A percentile compares a stretch with the other conserved stretches of the same genome.
phyloP scores from a whole-genome alignment of 768 basidiomycete genomes.

The Fomitopsis serialis region DNA sequence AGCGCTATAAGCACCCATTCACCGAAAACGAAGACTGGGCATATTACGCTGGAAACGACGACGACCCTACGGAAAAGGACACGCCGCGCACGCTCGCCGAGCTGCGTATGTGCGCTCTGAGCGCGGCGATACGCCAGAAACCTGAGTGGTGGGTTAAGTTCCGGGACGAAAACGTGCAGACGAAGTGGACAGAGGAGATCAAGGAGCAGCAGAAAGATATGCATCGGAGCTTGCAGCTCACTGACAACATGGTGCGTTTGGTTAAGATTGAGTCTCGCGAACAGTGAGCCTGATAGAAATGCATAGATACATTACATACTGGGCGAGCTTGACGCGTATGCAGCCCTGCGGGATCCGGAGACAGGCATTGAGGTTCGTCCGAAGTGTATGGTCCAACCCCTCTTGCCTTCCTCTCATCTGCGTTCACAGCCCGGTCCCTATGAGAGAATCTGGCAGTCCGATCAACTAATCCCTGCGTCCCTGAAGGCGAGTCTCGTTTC shows the following conservation, averaged over 20 bases:
- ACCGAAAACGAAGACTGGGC: not conserved
- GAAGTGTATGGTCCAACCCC: too few relatives aligned
- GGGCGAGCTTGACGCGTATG: slow-evolving; percentile 5
- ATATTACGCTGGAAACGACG: too few relatives aligned
- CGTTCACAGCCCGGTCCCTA: not conserved
- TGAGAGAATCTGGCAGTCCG: not conserved
- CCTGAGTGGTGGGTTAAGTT: slow-evolving; percentile 15
- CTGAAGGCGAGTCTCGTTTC: not conserved
- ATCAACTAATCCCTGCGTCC: not conserved
- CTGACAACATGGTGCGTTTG: not conserved
- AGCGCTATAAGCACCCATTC: not conserved
- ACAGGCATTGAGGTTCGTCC: slow-evolving; percentile 9
- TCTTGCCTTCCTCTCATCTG: too few relatives aligned
- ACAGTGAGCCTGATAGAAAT: not conserved
- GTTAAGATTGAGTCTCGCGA: not conserved
- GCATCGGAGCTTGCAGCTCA: slow-evolving; percentile 3
- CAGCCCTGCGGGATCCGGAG: slow-evolving; percentile 4
- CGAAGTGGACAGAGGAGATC: slow-evolving; percentile 11
- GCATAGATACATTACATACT: slow-evolving; percentile 9
- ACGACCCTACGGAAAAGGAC: not conserved
- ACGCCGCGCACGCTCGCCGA: slow-evolving; percentile 5
- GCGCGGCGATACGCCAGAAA: slow-evolving; percentile 6
- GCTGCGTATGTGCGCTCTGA: slow-evolving; percentile 6
- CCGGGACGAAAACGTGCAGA: slow-evolving; percentile 4
- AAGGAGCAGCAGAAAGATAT: slow-evolving; percentile 8